These are phyloP conservation scores for Mortierella polycephala DNA, from an alignment of 371 early-diverging fungal genomes.

Conservation along the genomic window DNA sequence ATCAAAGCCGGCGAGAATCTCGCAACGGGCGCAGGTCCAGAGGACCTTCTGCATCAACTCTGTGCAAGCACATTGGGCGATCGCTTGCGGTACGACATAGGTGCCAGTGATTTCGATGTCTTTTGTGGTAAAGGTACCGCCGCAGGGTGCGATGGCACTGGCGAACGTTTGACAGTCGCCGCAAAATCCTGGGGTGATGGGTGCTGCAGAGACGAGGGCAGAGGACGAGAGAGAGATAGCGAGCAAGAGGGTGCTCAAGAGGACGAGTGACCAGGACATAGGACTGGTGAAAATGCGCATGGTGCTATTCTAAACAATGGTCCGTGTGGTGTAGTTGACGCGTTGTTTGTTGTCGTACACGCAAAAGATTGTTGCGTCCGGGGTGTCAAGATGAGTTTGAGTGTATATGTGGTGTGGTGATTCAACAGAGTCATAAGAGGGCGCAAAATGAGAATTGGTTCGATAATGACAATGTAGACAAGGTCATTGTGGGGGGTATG, in stretches of 20 bases:
- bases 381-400: too few relatives aligned
- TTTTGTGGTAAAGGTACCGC: slow-evolving; percentile 14
- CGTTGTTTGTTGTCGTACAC: too few relatives aligned
- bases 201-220: slow-evolving; percentile 7
- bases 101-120: slow-evolving; percentile 25
- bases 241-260: slow-evolving; percentile 19
- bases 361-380: too few relatives aligned
- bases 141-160: slow-evolving; percentile 29
- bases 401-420: too few relatives aligned
- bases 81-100: slow-evolving; percentile 17
- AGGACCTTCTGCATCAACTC: slow-evolving; percentile 27
- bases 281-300: not conserved
- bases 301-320: too few relatives aligned
- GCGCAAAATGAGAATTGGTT: too few relatives aligned
- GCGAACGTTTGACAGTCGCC: slow-evolving; percentile 45
- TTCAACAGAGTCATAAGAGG: too few relatives aligned
- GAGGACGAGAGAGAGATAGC: not conserved
- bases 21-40: slow-evolving; percentile 38
- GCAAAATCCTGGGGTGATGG: slow-evolving; percentile 24
- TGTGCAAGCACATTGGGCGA: slow-evolving; percentile 28
- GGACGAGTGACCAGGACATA: slow-evolving; percentile 13
- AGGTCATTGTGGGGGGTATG: too few relatives aligned
- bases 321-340: too few relatives aligned
- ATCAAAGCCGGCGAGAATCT: slow-evolving; percentile 2
- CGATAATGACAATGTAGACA: too few relatives aligned